Base-by-base conservation (phyloP, 164 flowering plant species). In the Brasenia schreberi region DNA sequence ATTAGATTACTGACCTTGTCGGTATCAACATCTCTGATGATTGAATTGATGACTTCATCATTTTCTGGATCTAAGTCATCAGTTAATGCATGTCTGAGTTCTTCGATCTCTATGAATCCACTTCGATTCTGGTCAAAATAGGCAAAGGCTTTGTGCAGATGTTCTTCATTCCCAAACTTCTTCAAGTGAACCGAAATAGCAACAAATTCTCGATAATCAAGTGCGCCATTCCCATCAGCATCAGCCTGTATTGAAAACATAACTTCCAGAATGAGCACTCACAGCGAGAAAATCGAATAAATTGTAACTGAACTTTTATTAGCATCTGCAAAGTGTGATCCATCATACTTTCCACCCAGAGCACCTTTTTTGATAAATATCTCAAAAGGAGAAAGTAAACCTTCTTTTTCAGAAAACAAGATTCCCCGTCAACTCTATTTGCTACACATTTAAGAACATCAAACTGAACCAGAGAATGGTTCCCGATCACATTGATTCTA, bases 1-100 rank as follows among this genome's bases (percentile, higher is more conserved):
- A 23, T 23, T 23, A 23, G 27, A 19, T 1, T 42, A 19, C 84
- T n/a, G 6, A 92, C 98, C 98, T 90, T 92, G 71, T 92, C 96
- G 0, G 96, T 88, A 77, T 92, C 98, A 11, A 92, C 98, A 44
- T 92, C 98, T 9, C 72, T 81, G 33, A 92, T 84, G 18, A 92
- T 92, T 66, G 90, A 95, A 75, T 72, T 77, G 33, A 90, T 81
- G 62, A 92, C 89, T 72, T 92, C 98, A 64, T 92, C 96, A 65
- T 69, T 79, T 65, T 81, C 81, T 49, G 70, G 62, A 33, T 83
- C 96, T 64, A 81, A 76, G 64, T 90, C 98, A 74, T 83, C 89
- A 65, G 83, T 80, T 43, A 92, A 79, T 49, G 90, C 80, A 17
- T 83, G 78, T 63, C 87, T 77, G n/a, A 92, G 81, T 77, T 92